A percentile compares a stretch with the other conserved stretches of the same genome.
These are phyloP conservation scores for Cyclotella choctawhatcheeana DNA, from an alignment of 108 stramenopile species.

Conservation along the genomic window DNA sequence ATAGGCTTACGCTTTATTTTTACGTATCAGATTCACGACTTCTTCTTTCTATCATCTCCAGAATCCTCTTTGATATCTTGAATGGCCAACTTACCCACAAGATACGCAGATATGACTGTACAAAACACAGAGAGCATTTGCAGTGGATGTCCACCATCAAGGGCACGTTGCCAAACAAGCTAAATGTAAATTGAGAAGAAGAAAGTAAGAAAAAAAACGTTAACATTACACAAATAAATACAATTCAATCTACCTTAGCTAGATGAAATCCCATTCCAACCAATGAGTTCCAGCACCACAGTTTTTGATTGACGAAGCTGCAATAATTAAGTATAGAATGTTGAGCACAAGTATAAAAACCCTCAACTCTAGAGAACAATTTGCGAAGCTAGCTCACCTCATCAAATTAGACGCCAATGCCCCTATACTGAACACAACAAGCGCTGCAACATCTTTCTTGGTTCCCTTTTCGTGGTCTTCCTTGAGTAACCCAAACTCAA, in stretches of 20 bases:
- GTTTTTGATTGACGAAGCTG: conserved; percentile 36
- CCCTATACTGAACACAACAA: conserved; percentile 33
- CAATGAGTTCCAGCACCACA: conserved; percentile 34
- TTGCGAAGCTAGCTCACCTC: neutral
- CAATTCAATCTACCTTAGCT: conserved; percentile 11
- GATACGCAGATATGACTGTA: neutral
- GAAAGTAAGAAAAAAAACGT: neutral
- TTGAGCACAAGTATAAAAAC: neutral
- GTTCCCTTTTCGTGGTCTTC: neutral
- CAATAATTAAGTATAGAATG: neutral
- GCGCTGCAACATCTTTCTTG: conserved; percentile 17
- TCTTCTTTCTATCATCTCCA: neutral
- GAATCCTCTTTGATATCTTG: neutral
- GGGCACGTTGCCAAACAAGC: neutral
- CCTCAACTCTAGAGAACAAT: too few relatives aligned
- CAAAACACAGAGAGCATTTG: neutral
- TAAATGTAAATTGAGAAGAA: neutral
- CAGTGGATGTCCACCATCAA: neutral
- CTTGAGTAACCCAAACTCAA: conserved; percentile 34
- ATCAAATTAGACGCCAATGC: conserved; percentile 28
- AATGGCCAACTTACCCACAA: neutral
- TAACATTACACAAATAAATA: neutral
- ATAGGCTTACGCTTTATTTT: too few relatives aligned
- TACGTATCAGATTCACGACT: neutral
- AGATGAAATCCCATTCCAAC: conserved; percentile 30